A percentile compares a stretch with the other conserved stretches of the same genome.
These are phyloP conservation scores for Ophiostoma sp. DNA, from an alignment of 2,329 filamentous ascomycete species.

Conservation along the genomic window DNA sequence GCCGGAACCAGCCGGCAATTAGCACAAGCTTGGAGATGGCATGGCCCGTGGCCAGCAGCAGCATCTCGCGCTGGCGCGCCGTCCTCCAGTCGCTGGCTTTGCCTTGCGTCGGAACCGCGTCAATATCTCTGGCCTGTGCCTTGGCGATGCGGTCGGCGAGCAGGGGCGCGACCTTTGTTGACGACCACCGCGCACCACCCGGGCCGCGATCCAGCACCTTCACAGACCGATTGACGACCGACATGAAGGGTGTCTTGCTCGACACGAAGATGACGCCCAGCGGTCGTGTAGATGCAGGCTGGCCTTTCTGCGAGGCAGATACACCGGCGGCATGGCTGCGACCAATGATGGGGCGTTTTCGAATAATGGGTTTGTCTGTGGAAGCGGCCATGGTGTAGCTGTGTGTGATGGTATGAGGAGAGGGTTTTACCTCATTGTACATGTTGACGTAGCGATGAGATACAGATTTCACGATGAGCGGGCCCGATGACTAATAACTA, in stretches of 20 bases:
- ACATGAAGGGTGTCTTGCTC: slow-evolving; percentile 60
- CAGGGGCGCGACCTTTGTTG: slow-evolving; percentile 42
- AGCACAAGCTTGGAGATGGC: slow-evolving; percentile 60
- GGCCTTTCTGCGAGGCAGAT: background rate
- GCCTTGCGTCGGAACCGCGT: background rate
- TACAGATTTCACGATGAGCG: slow-evolving; percentile 9
- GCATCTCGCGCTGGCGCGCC: slow-evolving; percentile 36
- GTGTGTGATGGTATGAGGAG: background rate
- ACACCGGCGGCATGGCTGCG: slow-evolving; percentile 14
- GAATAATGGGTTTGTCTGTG: background rate
- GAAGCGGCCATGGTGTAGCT: background rate
- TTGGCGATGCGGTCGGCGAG: slow-evolving; percentile 44
- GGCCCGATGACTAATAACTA: background rate
- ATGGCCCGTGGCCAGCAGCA: slow-evolving; percentile 52
- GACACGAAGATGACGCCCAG: slow-evolving; percentile 55
- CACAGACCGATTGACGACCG: slow-evolving; percentile 59
- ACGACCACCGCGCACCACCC: slow-evolving; percentile 42
- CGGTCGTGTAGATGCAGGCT: slow-evolving; percentile 1
- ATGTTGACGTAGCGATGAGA: background rate
- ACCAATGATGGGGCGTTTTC: slow-evolving; percentile 20
- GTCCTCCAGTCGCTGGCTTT: slow-evolving; percentile 26
- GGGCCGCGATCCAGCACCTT: slow-evolving; percentile 55
- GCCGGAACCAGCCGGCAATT: slow-evolving; percentile 60
- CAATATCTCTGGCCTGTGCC: slow-evolving; percentile 30
- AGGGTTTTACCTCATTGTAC: too few relatives aligned